Conservation (phyloP, 2,329 filamentous ascomycete genomes). For the Venturia pyrina region DNA sequence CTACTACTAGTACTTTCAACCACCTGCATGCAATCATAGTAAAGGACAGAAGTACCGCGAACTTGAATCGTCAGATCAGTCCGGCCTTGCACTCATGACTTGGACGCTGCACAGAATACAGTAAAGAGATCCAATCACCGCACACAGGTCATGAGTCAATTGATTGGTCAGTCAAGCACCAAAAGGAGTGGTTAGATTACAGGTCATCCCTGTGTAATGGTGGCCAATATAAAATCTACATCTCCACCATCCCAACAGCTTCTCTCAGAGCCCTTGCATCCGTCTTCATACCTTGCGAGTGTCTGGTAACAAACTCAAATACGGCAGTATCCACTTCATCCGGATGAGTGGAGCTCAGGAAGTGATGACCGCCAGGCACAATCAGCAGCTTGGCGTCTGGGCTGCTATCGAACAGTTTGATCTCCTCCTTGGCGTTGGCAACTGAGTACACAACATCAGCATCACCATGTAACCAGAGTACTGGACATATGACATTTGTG, state of each 20-base stretch:
- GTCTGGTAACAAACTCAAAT: constrained; percentile 23
- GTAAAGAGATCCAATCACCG: background rate
- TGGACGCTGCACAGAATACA: background rate
- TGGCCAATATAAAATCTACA: background rate
- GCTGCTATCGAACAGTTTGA: constrained; percentile 36
- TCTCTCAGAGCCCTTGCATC: constrained; percentile 42
- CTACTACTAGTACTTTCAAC: too few species aligned
- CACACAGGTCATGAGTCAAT: background rate
- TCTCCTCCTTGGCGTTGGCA: constrained; percentile 36
- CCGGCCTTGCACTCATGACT: background rate
- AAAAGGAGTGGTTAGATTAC: background rate
- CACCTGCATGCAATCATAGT: too few species aligned
- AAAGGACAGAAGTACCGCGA: background rate
- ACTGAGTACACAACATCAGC: constrained; percentile 32
- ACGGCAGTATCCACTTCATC: constrained; percentile 31
- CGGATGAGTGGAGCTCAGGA: constrained; percentile 38
- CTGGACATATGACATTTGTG: constrained; percentile 39
- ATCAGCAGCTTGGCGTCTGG: constrained; percentile 32
- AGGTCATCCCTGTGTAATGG: background rate
- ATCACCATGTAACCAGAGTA: constrained; percentile 21
- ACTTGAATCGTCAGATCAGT: background rate
- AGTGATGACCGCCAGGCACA: constrained; percentile 40
- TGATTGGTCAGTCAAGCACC: background rate
- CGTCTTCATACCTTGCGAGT: constrained; percentile 27
- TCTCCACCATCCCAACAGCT: constrained; percentile 44